Evolutionary conservation across 768 basidiomycete genomes (phyloP).

Genomic region (Suillus variegatus): DNA sequence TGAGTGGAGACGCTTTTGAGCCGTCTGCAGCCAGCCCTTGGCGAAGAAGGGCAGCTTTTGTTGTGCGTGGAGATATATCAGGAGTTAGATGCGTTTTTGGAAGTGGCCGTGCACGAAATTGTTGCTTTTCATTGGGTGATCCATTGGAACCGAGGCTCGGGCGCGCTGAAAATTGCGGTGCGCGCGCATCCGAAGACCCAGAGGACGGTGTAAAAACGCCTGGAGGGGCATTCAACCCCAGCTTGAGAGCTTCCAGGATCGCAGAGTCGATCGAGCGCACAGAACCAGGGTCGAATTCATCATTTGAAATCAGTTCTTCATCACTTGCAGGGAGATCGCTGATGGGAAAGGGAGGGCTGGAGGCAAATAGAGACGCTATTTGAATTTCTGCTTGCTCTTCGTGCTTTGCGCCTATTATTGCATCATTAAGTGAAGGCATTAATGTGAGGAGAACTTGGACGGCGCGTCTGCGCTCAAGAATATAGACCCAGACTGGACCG

Average conservation of each 20-base stretch:
- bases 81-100: constrained; percentile 64
- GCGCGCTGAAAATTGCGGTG: constrained; percentile 25
- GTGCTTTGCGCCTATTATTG: constrained; percentile 72
- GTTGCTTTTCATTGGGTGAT: constrained; percentile 45
- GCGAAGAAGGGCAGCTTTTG: constrained; percentile 72
- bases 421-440: constrained; percentile 59
- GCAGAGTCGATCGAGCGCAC: constrained; percentile 48
- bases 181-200: constrained; percentile 23
- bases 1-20: constrained; percentile 16
- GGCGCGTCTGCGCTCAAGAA: constrained; percentile 79
- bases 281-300: constrained; percentile 36
- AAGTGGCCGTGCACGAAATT: constrained; percentile 68
- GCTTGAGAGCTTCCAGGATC: constrained; percentile 45
- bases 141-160: constrained; percentile 33
- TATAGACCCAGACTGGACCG: constrained; percentile 90
- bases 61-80: constrained; percentile 75
- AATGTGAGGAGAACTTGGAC: constrained; percentile 80
- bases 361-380: constrained; percentile 76
- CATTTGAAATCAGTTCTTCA: constrained; percentile 29
- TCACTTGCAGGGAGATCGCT: constrained; percentile 57
- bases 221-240: constrained; percentile 42
- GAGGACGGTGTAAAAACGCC: constrained; percentile 42
- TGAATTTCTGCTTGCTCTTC: constrained; percentile 72
- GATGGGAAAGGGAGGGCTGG: constrained; percentile 78
- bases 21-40: constrained; percentile 54